Conservation (phyloP, 176 grass and related monocot species). For the Echinochloa phyllopogon region DNA sequence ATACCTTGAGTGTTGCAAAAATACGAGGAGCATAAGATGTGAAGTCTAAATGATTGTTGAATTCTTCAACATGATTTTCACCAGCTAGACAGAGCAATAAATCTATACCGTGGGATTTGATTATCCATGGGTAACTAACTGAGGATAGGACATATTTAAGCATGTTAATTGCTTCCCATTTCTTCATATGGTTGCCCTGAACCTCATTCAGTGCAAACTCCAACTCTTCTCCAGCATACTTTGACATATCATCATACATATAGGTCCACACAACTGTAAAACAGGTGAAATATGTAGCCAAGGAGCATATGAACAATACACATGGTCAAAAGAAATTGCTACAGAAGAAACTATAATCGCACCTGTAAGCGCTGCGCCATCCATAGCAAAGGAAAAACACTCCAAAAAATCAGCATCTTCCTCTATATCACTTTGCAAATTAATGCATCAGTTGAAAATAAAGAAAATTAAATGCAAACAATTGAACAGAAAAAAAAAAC, state of each 20-base stretch:
- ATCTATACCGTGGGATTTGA: constrained; percentile 75
- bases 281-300: constrained; percentile 28
- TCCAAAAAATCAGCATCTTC: constrained; percentile 54
- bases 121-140: constrained; percentile 71
- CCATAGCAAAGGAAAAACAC: constrained; percentile 63
- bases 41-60: constrained; percentile 55
- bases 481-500: constrained; percentile 5
- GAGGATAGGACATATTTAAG: constrained; percentile 66
- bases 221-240: constrained; percentile 53
- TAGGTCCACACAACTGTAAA: constrained; percentile 72
- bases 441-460: constrained; percentile 44
- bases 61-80: constrained; percentile 45
- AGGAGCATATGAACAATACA: constrained; percentile 19
- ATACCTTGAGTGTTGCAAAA: constrained; percentile 78
- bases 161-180: constrained; percentile 78
- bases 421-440: constrained; percentile 61
- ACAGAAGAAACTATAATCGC: constrained; percentile 30
- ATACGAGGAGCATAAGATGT: constrained; percentile 45
- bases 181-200: constrained; percentile 49
- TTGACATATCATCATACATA: constrained; percentile 61
- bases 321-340: constrained; percentile 15
- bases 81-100: constrained; percentile 65
- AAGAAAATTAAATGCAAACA: constrained; percentile 38
- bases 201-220: constrained; percentile 59
- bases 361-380: constrained; percentile 85